Evolutionary conservation across 352 stramenopile genomes (phyloP), one percentile per base, ranked within the genome.

Genomic region (Globisporangium viniferum): DNA sequence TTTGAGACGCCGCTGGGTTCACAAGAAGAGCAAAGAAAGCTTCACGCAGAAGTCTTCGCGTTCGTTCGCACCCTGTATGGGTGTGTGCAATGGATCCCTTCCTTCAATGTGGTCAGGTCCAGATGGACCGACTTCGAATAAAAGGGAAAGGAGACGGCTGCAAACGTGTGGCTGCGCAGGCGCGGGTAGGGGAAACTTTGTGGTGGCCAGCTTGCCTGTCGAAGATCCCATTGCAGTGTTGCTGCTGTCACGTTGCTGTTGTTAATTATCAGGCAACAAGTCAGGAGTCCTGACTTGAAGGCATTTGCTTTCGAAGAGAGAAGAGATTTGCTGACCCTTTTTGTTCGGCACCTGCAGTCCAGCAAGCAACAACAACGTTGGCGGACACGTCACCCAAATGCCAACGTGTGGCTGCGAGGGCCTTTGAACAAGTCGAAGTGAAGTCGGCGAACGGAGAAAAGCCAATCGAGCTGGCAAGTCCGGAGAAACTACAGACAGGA

Each of bases 101-200:
- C 18, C 44, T 22, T 49, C 44, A 22, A 49, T 48, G 41, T 48
- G 41, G 41, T n/a, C 41, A 8, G 41, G 36, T 18, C 15, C 41
- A n/a, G 14, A 4, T 49, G 44, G 18, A 49, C 44, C 15, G 44
- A 49, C 44, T 49, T 49, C 44, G 44, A 49, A 49, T 15, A 48
- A 54, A 27, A 29, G 18, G 20, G n/a, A 22, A 15, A 54, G 29
- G 14, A 18, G 35, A 39, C 35, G 35, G 53, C 27, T 18, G 27
- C 5, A 59, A 69, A 59, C 48, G 20, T 70, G 64, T 59, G 57
- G 64, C 55, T 70, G 15, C 6, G 31, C 35, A 4, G 3, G 24
- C 29, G 63, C 63, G 53, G 51, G 22, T 49, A 57, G 62, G 62
- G 29, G 18, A 24, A 12, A 14, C 55, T 69, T 64, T 69, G 39